Percentiles rank a stretch among this genome's conserved stretches.
These are phyloP conservation scores for Ciborinia camelliae DNA, from an alignment of 2,329 filamentous ascomycete species.

Conservation along the genomic window DNA sequence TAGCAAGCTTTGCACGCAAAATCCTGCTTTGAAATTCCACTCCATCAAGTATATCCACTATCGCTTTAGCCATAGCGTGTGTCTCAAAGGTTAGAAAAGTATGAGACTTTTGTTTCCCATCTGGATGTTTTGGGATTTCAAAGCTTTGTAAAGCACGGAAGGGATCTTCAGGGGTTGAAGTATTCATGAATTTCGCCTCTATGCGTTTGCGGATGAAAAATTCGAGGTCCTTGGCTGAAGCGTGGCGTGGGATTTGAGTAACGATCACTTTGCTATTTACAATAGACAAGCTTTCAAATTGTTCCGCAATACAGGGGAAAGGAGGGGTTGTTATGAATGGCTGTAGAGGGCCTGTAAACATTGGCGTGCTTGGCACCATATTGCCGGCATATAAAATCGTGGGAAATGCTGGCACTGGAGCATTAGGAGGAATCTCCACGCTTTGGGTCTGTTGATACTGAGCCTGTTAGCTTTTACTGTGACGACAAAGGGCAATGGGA, in stretches of 20 bases:
- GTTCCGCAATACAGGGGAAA: background rate
- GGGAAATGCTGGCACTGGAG: background rate
- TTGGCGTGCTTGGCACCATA: constrained; percentile 11
- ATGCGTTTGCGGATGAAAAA: constrained; percentile 16
- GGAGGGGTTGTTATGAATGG: background rate
- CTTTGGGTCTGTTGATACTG: background rate
- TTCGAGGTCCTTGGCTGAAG: constrained; percentile 15
- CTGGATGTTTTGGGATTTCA: constrained; percentile 21
- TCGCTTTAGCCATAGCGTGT: constrained; percentile 18
- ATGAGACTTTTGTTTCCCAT: constrained; percentile 23
- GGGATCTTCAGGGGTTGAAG: background rate
- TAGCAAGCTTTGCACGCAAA: constrained; percentile 16
- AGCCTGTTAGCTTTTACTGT: background rate
- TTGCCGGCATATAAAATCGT: constrained; percentile 19
- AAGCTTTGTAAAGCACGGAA: constrained; percentile 18
- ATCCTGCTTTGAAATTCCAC: background rate
- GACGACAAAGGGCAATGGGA: background rate
- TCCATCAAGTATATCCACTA: constrained; percentile 10
- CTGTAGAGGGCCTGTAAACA: constrained; percentile 10
- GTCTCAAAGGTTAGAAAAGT: constrained; percentile 27
- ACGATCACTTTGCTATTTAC: constrained; percentile 30
- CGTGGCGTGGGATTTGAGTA: constrained; percentile 21
- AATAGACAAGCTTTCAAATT: background rate
- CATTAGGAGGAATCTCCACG: background rate
- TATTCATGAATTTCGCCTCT: background rate